These are phyloP conservation scores for Tephrocybe sp. DNA, from an alignment of 768 basidiomycete species.

Conservation along the genomic window DNA sequence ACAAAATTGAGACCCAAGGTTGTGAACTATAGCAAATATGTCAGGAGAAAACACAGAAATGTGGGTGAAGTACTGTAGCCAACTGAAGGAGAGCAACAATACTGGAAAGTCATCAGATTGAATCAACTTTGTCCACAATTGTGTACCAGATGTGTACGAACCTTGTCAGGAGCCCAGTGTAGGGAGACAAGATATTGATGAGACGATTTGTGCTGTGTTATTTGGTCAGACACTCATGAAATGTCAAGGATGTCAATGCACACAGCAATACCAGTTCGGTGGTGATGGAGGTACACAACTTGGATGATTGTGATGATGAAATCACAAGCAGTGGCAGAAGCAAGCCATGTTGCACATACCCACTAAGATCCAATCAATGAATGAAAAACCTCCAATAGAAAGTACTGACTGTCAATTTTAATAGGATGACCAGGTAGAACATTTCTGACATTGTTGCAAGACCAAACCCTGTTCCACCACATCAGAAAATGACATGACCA, in stretches of 20 bases:
- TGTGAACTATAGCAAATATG: background rate
- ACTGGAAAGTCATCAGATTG: background rate
- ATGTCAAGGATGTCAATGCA: background rate
- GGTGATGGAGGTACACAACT: constrained; percentile 2
- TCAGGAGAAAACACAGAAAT: background rate
- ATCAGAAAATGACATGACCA: background rate
- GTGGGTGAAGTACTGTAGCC: background rate
- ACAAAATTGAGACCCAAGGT: background rate
- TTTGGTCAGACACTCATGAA: no score
- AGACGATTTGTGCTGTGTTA: constrained; percentile 5
- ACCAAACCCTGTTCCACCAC: constrained; percentile 1
- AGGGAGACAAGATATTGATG: constrained; percentile 3
- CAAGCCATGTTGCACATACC: constrained; percentile 3
- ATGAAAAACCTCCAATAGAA: background rate
- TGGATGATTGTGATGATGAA: background rate
- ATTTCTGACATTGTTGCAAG: constrained; percentile 1
- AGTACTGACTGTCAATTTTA: background rate
- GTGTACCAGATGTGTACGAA: background rate
- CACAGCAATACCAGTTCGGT: background rate
- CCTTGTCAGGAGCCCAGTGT: constrained; percentile 6
- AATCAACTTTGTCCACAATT: background rate
- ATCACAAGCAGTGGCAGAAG: constrained; percentile 1
- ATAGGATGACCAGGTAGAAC: background rate
- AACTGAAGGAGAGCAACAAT: background rate
- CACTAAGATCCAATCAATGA: background rate